Conservation (phyloP, 371 early-diverging fungal genomes). For the Circinella minor region DNA sequence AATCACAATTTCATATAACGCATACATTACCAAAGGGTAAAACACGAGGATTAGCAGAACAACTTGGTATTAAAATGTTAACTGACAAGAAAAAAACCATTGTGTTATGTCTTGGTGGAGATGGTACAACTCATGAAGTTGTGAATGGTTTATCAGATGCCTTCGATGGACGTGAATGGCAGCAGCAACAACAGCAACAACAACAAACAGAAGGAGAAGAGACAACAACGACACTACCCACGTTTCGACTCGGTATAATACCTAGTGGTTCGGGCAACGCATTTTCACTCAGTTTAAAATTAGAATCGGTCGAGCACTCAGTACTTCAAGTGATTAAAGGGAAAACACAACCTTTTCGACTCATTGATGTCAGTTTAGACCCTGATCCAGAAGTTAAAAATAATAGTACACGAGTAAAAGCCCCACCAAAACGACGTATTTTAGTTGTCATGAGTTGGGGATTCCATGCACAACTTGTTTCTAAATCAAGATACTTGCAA, state of each 20-base stretch:
- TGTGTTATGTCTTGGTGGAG: slow-evolving; percentile 49
- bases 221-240: not conserved
- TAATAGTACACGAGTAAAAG: not conserved
- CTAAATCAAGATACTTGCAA: slow-evolving; percentile 40
- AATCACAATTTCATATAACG: slow-evolving; percentile 5
- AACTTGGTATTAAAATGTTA: slow-evolving; percentile 9
- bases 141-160: slow-evolving; percentile 48
- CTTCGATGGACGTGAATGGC: slow-evolving; percentile 3
- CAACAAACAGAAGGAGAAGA: not conserved
- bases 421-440: slow-evolving; percentile 19
- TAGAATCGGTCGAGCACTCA: slow-evolving; percentile 36
- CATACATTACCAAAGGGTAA: slow-evolving; percentile 13
- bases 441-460: slow-evolving; percentile 57
- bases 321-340: slow-evolving; percentile 39
- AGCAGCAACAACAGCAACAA: not conserved
- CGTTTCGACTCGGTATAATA: slow-evolving; percentile 39
- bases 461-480: slow-evolving; percentile 56
- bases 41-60: slow-evolving; percentile 17
- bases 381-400: slow-evolving; percentile 12
- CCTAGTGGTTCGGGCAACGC: slow-evolving; percentile 55
- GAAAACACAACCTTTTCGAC: slow-evolving; percentile 30
- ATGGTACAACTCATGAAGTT: slow-evolving; percentile 53
- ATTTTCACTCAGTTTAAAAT: slow-evolving; percentile 39
- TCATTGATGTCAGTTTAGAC: slow-evolving; percentile 38
- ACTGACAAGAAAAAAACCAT: slow-evolving; percentile 10